Evolutionary conservation across 768 basidiomycete species (phyloP).

Genomic region (Mycena venus): DNA sequence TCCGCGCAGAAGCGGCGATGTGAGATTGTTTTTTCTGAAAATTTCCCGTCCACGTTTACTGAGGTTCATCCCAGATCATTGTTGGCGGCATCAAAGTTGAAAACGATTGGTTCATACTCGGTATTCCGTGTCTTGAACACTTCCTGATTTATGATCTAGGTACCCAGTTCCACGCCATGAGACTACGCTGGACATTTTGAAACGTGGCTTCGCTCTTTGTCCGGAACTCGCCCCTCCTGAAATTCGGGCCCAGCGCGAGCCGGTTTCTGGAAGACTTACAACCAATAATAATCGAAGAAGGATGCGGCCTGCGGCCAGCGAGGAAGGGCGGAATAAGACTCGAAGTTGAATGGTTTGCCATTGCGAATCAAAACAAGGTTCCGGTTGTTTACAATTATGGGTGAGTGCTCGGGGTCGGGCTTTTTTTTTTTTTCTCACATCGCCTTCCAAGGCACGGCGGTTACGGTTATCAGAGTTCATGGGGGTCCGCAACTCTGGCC

Average conservation of each 20-base stretch:
- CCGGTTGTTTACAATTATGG: slow-evolving; percentile 52
- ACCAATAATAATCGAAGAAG: slow-evolving; percentile 62
- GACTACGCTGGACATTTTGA: slow-evolving; percentile 71
- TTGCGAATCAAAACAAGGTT: slow-evolving; percentile 36
- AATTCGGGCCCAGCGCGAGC: slow-evolving; percentile 57
- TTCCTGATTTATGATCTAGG: slow-evolving; percentile 50
- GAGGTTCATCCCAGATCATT: slow-evolving; percentile 54
- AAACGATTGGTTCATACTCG: slow-evolving; percentile 69
- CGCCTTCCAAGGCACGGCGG: slow-evolving; percentile 65
- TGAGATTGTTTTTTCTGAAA: slow-evolving; percentile 39
- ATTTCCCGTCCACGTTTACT: not conserved
- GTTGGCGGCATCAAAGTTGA: slow-evolving; percentile 71
- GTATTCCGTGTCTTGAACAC: not conserved
- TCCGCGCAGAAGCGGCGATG: slow-evolving; percentile 71
- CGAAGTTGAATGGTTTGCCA: slow-evolving; percentile 9
- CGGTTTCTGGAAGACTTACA: slow-evolving; percentile 65
- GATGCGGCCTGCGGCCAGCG: slow-evolving; percentile 74
- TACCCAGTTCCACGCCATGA: slow-evolving; percentile 75
- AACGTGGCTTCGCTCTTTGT: slow-evolving; percentile 62
- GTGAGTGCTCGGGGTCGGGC: not conserved
- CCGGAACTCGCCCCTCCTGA: slow-evolving; percentile 72
- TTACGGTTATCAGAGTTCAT: slow-evolving; percentile 73
- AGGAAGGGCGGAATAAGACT: slow-evolving; percentile 71
- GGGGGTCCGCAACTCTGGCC: slow-evolving; percentile 71
- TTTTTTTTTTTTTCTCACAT: slow-evolving; percentile 31